Evolutionary conservation across 1,139 yeast genomes (phyloP), one percentile per base, ranked within the genome.

Genomic region (Nadsonia starkeyi-henricii): DNA sequence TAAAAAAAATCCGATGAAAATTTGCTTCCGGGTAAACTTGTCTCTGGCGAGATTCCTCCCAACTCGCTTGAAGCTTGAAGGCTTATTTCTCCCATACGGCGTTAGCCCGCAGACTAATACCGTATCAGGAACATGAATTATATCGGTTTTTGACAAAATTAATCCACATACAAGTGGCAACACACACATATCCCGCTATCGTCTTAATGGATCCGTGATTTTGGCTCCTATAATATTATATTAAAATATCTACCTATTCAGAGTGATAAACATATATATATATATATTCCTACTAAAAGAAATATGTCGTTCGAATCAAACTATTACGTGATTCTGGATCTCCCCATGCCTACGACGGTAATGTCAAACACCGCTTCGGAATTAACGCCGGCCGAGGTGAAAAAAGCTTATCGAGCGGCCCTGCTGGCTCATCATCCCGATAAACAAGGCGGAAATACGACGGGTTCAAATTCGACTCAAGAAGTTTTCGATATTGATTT

Each of bases 391-490:
- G 55, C 53, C 1, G 78, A 74, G 17, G 70, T 88, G 23, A 79
- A 77, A 55, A 60, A 61, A 15, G 86, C 91, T 0, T 88, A 86
- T 59, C 74, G 72, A 50, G 65, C 62, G 39, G 73, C 72, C 18
- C 69, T 86, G n/a, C 66, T 88, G 2, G 60, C 62, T 4, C 63
- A 75, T 9, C 96, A 86, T 61, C 96, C 96, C 0, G 96, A 86
- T 58, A 86, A 86, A 59, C 66, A 65, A 37, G 58, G 54, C 42
- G 57, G 52, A 42, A 53, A 48, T 23, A 44, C 47, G 39, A 26
- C 19, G 45, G 50, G 39, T 47, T 39, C 45, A 46, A 53, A 47
- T 20, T 41, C 43, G 36, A 37, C 52, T 2, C 36, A 46, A 7
- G 44, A 47, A 41, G 39, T 33, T 13, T n/a, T 33, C 17, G 53